Conservation (phyloP, 495 filamentous ascomycete genomes). For the Talaromyces nanjingensis region DNA sequence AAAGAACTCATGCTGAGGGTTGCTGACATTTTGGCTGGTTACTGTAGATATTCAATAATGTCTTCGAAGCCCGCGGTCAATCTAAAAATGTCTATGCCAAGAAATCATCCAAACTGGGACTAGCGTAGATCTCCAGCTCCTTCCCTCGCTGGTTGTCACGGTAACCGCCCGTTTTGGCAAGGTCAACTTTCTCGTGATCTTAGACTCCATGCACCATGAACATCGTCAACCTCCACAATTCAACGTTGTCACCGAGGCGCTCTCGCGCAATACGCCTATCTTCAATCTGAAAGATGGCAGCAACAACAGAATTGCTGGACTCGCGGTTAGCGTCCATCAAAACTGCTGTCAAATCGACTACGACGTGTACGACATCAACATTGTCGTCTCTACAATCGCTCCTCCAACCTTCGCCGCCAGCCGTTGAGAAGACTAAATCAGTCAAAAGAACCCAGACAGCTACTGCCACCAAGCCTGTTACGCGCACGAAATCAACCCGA, state of each 20-base stretch:
- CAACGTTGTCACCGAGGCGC: not conserved
- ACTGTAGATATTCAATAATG: not conserved
- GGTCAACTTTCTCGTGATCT: not conserved
- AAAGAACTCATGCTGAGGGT: not conserved
- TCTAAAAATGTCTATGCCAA: not conserved
- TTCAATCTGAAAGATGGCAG: constrained; percentile 24
- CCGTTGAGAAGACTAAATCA: constrained; percentile 12
- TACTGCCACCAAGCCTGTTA: constrained; percentile 14
- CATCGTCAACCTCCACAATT: not conserved
- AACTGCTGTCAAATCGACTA: constrained; percentile 38
- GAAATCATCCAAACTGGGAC: not conserved
- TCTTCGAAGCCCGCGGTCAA: not conserved
- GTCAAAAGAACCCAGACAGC: constrained; percentile 8
- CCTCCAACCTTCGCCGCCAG: constrained; percentile 27
- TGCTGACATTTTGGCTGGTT: not conserved
- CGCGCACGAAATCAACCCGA: constrained; percentile 28
- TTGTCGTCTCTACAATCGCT: constrained; percentile 39
- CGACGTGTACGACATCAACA: constrained; percentile 42
- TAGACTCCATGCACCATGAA: not conserved
- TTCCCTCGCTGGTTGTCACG: constrained; percentile 5
- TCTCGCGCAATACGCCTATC: not conserved
- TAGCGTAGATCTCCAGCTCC: not conserved
- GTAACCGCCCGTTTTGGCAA: constrained; percentile 8
- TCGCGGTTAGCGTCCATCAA: constrained; percentile 39
- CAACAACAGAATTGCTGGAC: constrained; percentile 27